phyloP scores from a whole-genome alignment of 805 yeast genomes.

The Lachancea fermentati region DNA sequence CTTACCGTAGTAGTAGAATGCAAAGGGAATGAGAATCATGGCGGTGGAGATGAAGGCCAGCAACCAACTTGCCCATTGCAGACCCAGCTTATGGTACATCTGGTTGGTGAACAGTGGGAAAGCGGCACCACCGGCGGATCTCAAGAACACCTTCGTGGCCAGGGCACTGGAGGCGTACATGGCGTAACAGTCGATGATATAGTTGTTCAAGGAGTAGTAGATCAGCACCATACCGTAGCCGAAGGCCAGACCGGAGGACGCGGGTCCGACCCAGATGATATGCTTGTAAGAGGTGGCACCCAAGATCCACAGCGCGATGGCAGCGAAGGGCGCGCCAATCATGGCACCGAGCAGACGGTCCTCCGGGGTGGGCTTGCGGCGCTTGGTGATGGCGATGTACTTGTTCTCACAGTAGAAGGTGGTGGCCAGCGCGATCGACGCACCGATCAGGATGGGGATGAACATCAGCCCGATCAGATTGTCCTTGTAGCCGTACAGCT shows the following conservation, averaged over 20 bases:
- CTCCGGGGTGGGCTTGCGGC: conserved; percentile 66
- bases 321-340: conserved; percentile 80
- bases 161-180: conserved; percentile 75
- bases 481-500: conserved; percentile 71
- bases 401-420: conserved; percentile 67
- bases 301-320: conserved; percentile 68
- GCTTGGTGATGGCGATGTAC: conserved; percentile 47
- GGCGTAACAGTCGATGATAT: conserved; percentile 86
- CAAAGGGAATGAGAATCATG: conserved; percentile 68
- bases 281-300: conserved; percentile 74
- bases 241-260: conserved; percentile 71
- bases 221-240: conserved; percentile 76
- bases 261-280: conserved; percentile 75
- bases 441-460: conserved; percentile 87
- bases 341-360: conserved; percentile 76
- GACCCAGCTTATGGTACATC: conserved; percentile 68
- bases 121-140: conserved; percentile 84
- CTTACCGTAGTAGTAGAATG: conserved; percentile 64
- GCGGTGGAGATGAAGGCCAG: conserved; percentile 73
- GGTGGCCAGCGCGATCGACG: conserved; percentile 61
- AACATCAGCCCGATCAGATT: conserved; percentile 80
- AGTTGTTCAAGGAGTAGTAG: conserved; percentile 71
- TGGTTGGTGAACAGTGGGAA: conserved; percentile 78
- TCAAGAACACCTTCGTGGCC: conserved; percentile 73
- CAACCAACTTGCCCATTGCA: conserved; percentile 78